Percentiles rank a stretch among this genome's conserved stretches.
phyloP scores from a whole-genome alignment of 2,329 filamentous ascomycete genomes.

The Colletotrichum brevisporum region DNA sequence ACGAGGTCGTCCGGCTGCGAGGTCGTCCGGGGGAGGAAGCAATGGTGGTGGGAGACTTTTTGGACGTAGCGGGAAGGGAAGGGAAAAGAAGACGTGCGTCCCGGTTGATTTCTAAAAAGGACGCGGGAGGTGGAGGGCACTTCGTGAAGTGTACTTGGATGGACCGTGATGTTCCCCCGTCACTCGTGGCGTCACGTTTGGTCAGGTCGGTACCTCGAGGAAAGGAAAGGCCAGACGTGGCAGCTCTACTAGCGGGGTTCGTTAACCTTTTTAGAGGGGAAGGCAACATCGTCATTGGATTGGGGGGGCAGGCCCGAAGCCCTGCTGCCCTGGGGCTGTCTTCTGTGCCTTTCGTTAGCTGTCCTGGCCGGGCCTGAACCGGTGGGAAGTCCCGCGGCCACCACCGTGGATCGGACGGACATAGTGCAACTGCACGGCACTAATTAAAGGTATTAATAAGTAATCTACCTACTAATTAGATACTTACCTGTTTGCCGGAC shows the following conservation, averaged over 20 bases:
- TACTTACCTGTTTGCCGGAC: neutral
- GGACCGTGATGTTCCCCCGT: too few species aligned
- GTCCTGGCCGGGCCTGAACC: constrained; percentile 13
- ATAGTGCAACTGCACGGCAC: neutral
- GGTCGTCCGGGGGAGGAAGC: neutral
- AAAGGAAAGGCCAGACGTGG: constrained; percentile 39
- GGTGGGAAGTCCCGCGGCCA: constrained; percentile 29
- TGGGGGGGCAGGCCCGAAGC: neutral
- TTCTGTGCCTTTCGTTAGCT: neutral
- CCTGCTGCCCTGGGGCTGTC: neutral
- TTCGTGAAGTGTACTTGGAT: neutral
- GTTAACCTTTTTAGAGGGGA: constrained; percentile 40
- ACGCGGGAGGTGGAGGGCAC: constrained; percentile 38
- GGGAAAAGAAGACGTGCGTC: constrained; percentile 12
- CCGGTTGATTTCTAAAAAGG: constrained; percentile 34
- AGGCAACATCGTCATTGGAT: constrained; percentile 37
- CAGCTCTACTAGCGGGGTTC: constrained; percentile 38
- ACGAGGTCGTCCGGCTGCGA: constrained; percentile 11
- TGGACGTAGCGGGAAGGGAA: constrained; percentile 5
- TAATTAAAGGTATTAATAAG: neutral
- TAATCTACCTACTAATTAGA: too few species aligned
- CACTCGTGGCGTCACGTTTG: too few species aligned
- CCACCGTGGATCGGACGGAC: constrained; percentile 29
- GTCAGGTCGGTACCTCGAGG: neutral
- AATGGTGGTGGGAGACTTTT: constrained; percentile 7